These are phyloP conservation scores for Zygotorulaspora mrakii DNA, from an alignment of 1,139 yeast species.

Conservation along the genomic window DNA sequence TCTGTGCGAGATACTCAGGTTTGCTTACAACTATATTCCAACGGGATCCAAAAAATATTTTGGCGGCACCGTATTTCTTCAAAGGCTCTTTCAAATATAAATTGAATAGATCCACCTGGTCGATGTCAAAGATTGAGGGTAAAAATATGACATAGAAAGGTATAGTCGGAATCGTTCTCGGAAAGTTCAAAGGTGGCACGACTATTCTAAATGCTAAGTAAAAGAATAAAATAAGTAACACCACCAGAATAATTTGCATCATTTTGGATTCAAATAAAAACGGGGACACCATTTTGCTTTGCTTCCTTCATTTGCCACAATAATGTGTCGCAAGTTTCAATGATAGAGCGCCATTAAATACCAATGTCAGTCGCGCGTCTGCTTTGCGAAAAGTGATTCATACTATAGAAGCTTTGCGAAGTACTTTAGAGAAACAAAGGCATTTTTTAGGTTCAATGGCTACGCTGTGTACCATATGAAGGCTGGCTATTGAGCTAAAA, in stretches of 20 bases:
- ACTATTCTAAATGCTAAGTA: conserved; percentile 21
- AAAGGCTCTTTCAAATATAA: conserved; percentile 41
- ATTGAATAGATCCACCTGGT: conserved; percentile 49
- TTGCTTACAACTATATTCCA: conserved; percentile 57
- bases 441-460: too few relatives aligned
- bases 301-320: too few relatives aligned
- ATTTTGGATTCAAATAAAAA: not conserved
- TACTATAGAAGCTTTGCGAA: too few relatives aligned
- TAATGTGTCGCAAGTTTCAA: too few relatives aligned
- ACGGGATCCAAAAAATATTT: conserved; percentile 57
- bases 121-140: conserved; percentile 45
- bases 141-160: conserved; percentile 59
- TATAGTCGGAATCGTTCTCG: conserved; percentile 51
- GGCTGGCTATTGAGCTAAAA: too few relatives aligned
- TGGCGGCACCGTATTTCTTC: conserved; percentile 55
- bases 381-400: too few relatives aligned
- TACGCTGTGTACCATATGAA: too few relatives aligned
- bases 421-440: too few relatives aligned
- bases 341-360: too few relatives aligned
- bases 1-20: conserved; percentile 47
- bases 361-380: too few relatives aligned
- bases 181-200: conserved; percentile 40
- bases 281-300: too few relatives aligned
- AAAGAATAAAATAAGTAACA: conserved; percentile 7
- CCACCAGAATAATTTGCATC: not conserved